Evolutionary conservation across 768 basidiomycete genomes (phyloP).

Genomic region (Pholiota microspora): DNA sequence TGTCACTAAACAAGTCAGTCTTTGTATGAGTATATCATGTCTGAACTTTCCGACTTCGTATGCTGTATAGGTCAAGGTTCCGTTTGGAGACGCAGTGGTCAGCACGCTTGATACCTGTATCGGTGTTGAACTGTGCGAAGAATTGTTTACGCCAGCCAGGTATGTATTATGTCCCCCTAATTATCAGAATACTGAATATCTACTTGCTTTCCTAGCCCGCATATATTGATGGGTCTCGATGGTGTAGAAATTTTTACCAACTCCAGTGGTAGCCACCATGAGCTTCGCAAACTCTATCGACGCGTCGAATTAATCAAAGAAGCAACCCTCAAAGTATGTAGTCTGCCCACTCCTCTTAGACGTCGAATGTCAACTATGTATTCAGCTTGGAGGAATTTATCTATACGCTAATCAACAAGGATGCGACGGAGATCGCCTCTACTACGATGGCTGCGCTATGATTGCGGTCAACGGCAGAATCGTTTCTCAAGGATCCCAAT

Average conservation of each 20-base stretch:
- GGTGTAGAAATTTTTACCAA: slow-evolving; percentile 99
- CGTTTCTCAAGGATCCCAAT: slow-evolving; percentile 94
- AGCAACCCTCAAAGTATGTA: slow-evolving; percentile 83
- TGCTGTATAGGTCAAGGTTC: slow-evolving; percentile 70
- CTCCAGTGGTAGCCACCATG: slow-evolving; percentile 97
- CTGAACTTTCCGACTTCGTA: neutral
- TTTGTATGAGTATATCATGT: neutral
- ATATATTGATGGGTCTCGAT: slow-evolving; percentile 96
- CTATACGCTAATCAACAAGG: slow-evolving; percentile 99
- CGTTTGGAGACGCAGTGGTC: slow-evolving; percentile 94
- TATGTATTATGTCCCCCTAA: slow-evolving; percentile 40
- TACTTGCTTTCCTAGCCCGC: slow-evolving; percentile 60
- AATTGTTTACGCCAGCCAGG: slow-evolving; percentile 96
- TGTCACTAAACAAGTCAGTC: slow-evolving; percentile 79
- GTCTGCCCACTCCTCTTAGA: neutral
- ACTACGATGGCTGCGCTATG: slow-evolving; percentile 97
- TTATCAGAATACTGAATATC: neutral
- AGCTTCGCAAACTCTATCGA: slow-evolving; percentile 91
- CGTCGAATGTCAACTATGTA: slow-evolving; percentile 4
- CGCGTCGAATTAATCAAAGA: slow-evolving; percentile 96
- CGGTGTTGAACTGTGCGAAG: slow-evolving; percentile 96
- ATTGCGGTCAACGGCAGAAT: slow-evolving; percentile 93
- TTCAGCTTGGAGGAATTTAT: slow-evolving; percentile 91
- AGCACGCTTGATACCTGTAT: slow-evolving; percentile 95
- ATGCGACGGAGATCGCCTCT: slow-evolving; percentile 95